Evolutionary conservation across 495 filamentous ascomycete species (phyloP).

Genomic region (Xylaria flabelliformis): DNA sequence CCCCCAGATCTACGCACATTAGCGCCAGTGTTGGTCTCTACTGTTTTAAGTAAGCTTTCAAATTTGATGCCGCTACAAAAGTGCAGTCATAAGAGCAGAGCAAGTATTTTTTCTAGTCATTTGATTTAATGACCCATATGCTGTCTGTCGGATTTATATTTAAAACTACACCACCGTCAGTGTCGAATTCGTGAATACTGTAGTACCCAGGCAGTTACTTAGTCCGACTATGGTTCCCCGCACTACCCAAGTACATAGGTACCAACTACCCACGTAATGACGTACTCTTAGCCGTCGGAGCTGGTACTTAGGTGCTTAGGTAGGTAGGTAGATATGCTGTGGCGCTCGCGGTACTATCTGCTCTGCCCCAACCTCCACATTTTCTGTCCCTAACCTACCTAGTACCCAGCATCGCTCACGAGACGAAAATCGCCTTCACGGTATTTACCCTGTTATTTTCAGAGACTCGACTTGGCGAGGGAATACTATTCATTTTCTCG

Average conservation of each 20-base stretch:
- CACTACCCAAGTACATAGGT: no score
- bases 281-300: no score
- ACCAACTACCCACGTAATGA: no score
- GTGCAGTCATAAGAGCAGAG: neutral
- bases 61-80: neutral
- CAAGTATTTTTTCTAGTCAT: neutral
- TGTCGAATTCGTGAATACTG: neutral
- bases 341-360: no score
- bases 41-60: neutral
- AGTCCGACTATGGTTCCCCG: no score
- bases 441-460: neutral
- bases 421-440: neutral
- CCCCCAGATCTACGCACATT: conserved; percentile 19
- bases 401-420: neutral
- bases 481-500: neutral
- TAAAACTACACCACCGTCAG: neutral
- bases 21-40: neutral
- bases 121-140: neutral
- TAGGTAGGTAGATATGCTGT: no score
- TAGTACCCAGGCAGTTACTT: no score
- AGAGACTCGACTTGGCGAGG: neutral
- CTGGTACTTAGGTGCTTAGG: neutral
- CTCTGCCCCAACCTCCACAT: conserved; percentile 15
- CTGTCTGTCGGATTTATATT: neutral
- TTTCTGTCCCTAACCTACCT: neutral